Conservation (phyloP, 129 eudicot species). For the Helichrysum umbraculigerum region DNA sequence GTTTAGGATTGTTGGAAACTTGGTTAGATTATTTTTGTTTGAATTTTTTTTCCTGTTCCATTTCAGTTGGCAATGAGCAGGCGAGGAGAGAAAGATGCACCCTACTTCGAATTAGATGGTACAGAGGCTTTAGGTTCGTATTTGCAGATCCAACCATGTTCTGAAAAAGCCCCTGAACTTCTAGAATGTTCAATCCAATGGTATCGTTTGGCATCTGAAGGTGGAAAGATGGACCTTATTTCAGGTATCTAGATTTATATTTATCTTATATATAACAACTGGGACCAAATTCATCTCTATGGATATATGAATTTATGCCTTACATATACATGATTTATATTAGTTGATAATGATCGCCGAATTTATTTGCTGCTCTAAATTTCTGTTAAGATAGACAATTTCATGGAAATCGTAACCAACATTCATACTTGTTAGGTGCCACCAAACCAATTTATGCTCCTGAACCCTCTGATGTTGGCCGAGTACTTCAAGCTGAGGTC, state of each 20-base stretch:
- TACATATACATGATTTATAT: background rate
- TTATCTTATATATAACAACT: background rate
- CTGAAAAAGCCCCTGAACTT: constrained; percentile 59
- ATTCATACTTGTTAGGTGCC: constrained; percentile 58
- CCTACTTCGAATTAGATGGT: constrained; percentile 72
- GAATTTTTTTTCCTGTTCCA: background rate
- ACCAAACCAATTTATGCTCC: constrained; percentile 89
- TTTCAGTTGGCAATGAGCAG: constrained; percentile 79
- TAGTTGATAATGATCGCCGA: background rate
- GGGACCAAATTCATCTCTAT: background rate
- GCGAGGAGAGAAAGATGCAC: constrained; percentile 44
- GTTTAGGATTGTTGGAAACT: constrained; percentile 3
- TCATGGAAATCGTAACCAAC: background rate
- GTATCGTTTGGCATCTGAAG: constrained; percentile 70
- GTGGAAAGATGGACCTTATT: constrained; percentile 70
- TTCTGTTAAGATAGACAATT: background rate
- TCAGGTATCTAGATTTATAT: constrained; percentile 57
- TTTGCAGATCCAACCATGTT: constrained; percentile 60
- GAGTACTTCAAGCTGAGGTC: constrained; percentile 67
- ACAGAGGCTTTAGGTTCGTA: constrained; percentile 78
- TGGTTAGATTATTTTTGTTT: background rate
- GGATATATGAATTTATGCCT: background rate
- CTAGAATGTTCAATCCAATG: constrained; percentile 86
- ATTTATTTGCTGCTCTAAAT: constrained; percentile 2
- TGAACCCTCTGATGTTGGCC: constrained; percentile 92